A percentile compares a stretch with the other conserved stretches of the same genome.
phyloP scores from a whole-genome alignment of 2,329 filamentous ascomycete genomes.

The Saccharata proteae region DNA sequence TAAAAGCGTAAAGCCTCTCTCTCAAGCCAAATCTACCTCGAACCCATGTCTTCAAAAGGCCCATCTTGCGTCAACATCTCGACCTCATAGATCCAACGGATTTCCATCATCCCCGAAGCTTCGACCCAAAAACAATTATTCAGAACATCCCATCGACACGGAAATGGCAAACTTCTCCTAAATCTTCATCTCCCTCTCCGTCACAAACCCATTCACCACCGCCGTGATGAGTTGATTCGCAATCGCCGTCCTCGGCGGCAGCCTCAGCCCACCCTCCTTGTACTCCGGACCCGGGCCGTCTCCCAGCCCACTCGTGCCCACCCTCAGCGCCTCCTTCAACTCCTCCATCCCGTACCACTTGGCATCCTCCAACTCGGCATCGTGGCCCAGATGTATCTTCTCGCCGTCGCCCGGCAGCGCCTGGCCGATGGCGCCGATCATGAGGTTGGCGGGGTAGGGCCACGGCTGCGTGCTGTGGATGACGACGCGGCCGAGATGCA shows the following conservation, averaged over 20 bases:
- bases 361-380: constrained; percentile 82
- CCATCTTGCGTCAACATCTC: too few relatives aligned
- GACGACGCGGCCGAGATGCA: constrained; percentile 37
- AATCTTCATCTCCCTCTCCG: constrained; percentile 34
- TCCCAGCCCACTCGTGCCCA: constrained; percentile 56
- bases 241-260: constrained; percentile 83
- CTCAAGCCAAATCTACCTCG: too few relatives aligned
- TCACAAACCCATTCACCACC: constrained; percentile 63
- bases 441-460: constrained; percentile 42
- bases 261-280: constrained; percentile 61
- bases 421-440: constrained; percentile 66
- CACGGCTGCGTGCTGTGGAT: constrained; percentile 41
- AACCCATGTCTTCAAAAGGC: too few relatives aligned
- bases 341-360: constrained; percentile 80
- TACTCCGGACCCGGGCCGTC: constrained; percentile 54
- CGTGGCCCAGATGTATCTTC: constrained; percentile 69
- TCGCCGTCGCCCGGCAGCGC: constrained; percentile 63
- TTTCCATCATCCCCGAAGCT: too few relatives aligned
- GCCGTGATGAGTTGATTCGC: constrained; percentile 78
- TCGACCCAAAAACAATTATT: too few relatives aligned
- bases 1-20: too few relatives aligned
- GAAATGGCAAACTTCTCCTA: too few relatives aligned
- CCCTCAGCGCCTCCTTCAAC: constrained; percentile 58
- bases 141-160: too few relatives aligned
- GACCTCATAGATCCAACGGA: too few relatives aligned